These are phyloP conservation scores for Melampsora larici-populina DNA, from an alignment of 1,284 basidiomycete species.

Conservation along the genomic window DNA sequence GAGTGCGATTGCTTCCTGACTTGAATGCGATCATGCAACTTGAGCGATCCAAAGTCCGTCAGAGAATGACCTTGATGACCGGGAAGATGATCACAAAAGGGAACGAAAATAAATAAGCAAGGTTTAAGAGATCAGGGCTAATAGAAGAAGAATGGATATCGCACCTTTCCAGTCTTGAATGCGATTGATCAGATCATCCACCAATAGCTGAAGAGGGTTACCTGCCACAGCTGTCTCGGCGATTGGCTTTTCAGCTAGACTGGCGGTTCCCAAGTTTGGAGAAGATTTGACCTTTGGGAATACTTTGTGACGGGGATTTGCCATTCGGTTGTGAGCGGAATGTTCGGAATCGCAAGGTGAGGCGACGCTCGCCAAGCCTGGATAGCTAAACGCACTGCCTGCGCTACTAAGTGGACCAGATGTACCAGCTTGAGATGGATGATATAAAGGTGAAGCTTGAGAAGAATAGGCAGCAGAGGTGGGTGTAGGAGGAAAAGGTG, in stretches of 20 bases:
- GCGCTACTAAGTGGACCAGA: background rate
- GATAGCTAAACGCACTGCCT: background rate
- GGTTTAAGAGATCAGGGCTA: background rate
- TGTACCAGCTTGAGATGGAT: background rate
- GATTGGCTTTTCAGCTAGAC: background rate
- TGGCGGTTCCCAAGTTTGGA: background rate
- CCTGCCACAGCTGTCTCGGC: background rate
- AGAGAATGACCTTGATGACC: constrained; percentile 83
- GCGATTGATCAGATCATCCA: constrained; percentile 25
- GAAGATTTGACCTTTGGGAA: constrained; percentile 6
- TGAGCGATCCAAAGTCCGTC: constrained; percentile 73
- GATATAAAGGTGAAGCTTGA: background rate
- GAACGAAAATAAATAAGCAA: background rate
- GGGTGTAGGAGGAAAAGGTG: background rate
- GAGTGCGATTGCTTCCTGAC: constrained; percentile 81
- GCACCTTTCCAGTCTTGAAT: constrained; percentile 31
- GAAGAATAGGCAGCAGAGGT: background rate
- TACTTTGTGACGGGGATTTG: background rate
- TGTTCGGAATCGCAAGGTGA: background rate
- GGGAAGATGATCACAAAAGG: constrained; percentile 62
- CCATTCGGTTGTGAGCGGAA: background rate
- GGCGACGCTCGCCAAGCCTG: background rate
- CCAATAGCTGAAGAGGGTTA: constrained; percentile 3
- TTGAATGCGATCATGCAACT: constrained; percentile 83
- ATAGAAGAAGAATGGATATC: background rate